These are phyloP conservation scores for Coccomyxa sp. DNA, from an alignment of 139 green algal genomes.

Conservation along the genomic window DNA sequence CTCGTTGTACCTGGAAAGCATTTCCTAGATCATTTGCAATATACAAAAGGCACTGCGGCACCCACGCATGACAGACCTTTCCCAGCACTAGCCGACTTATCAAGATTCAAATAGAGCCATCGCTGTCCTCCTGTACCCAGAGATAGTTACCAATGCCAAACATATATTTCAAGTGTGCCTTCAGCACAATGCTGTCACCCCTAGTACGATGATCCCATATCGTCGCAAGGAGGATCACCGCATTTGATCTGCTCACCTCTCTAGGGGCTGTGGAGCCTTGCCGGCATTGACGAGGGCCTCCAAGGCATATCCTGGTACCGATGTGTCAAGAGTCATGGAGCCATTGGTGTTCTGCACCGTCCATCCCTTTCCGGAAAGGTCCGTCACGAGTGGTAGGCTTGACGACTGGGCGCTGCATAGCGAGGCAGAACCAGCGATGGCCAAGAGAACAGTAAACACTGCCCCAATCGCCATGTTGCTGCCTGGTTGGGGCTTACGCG, in stretches of 20 bases:
- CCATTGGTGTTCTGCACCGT: background rate
- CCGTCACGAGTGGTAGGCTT: background rate
- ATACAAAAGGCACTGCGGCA: background rate
- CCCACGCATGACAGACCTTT: background rate
- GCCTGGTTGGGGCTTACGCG: too few species aligned
- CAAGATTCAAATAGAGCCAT: background rate
- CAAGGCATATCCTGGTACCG: background rate
- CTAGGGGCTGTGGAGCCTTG: background rate
- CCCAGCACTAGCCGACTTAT: background rate
- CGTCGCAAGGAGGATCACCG: too few species aligned
- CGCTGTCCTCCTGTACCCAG: background rate
- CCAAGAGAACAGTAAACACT: too few species aligned
- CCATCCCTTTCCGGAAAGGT: background rate
- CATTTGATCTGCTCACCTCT: too few species aligned
- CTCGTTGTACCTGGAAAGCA: conserved; percentile 51
- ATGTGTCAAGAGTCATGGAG: background rate
- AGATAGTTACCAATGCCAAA: background rate
- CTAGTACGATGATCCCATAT: too few species aligned
- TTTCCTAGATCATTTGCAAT: background rate
- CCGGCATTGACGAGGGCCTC: background rate
- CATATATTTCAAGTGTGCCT: background rate
- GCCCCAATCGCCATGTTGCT: too few species aligned
- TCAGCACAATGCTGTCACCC: too few species aligned
- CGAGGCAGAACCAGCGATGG: too few species aligned
- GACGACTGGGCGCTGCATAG: background rate